Evolutionary conservation across 2,329 filamentous ascomycete species (phyloP), one percentile per base, ranked within the genome.

Genomic region (Stagonosporopsis rhizophila): DNA sequence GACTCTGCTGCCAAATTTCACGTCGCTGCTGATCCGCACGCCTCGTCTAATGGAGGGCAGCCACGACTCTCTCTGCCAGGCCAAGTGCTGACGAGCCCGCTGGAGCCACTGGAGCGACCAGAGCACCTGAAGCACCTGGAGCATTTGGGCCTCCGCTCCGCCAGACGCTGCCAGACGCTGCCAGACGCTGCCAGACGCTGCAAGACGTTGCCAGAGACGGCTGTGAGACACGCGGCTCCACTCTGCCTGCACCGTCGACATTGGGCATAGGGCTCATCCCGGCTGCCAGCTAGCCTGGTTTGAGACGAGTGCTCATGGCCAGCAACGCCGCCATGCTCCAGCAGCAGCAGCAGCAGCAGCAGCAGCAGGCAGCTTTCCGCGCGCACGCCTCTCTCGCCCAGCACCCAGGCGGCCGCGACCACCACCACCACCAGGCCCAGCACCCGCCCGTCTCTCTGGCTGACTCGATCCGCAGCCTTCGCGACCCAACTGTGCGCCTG

Each of bases 281-380:
- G 44, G 65, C 60, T 52, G 53, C 44, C 57, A 54, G 59, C 68
- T 71, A 72, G 64, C 60, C 67, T 70, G 59, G 62, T 66, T 69
- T 67, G 62, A 67, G 68, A 68, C 63, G 63, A 61, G 27, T 8
- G 17, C 17, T 34, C 27, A 49, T 40, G 52, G 41, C 32, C 62
- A 67, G 65, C 58, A 60, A 63, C 61, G 60, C 63, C 58, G 70
- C 62, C 64, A 74, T 73, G 69, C 66, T 68, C 46, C 65, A 65
- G 56, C 61, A 65, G 50, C 34, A 14, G 30, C 30, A 32, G 14
- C 30, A 15, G 30, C 30, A 32, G 30, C 30, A 32, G 30, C 30
- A 32, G 30, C 30, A 32, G 30, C 30, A 30, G 28, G 6, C n/a
- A n/a, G n/a, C n/a, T n/a, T n/a, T n/a, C n/a, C n/a, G n/a, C n/a